Evolutionary conservation across 805 yeast genomes (phyloP).

Genomic region (Wickerhamia fluorescens): DNA sequence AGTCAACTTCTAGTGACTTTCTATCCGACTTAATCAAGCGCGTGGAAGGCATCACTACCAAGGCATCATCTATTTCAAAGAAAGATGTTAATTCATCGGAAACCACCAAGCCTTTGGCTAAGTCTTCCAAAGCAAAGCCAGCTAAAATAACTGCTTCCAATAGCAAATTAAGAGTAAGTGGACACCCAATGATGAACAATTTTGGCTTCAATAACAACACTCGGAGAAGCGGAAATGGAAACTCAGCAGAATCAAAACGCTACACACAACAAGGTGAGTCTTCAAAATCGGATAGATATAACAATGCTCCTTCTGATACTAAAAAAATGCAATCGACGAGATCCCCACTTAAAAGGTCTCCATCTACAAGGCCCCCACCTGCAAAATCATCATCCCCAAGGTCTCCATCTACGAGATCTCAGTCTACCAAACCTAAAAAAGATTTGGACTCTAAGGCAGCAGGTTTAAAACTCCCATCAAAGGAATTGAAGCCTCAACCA

Average conservation of each 20-base stretch:
- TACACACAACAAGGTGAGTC: constrained; percentile 2
- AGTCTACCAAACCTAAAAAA: background rate
- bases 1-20: constrained; percentile 11
- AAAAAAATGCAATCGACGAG: constrained; percentile 1
- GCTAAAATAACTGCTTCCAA: background rate
- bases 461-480: constrained; percentile 3
- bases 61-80: constrained; percentile 5
- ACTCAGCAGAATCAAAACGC: too few species aligned
- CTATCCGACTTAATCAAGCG: constrained; percentile 31
- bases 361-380: constrained; percentile 3
- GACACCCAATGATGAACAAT: constrained; percentile 8
- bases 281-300: constrained; percentile 1
- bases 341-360: constrained; percentile 1
- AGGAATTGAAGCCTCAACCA: constrained; percentile 9
- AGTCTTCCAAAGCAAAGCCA: constrained; percentile 7
- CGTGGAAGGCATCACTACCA: constrained; percentile 25
- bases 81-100: too few species aligned
- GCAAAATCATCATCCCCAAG: constrained; percentile 1
- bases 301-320: background rate
- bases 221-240: too few species aligned
- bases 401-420: background rate
- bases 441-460: background rate
- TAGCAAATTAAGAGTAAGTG: constrained; percentile 4
- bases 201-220: too few species aligned
- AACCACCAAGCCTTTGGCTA: too few species aligned